Percentiles rank a stretch among this genome's conserved stretches.
These are phyloP conservation scores for Trichosporon sp. DNA, from an alignment of 1,284 basidiomycete species.

Conservation along the genomic window DNA sequence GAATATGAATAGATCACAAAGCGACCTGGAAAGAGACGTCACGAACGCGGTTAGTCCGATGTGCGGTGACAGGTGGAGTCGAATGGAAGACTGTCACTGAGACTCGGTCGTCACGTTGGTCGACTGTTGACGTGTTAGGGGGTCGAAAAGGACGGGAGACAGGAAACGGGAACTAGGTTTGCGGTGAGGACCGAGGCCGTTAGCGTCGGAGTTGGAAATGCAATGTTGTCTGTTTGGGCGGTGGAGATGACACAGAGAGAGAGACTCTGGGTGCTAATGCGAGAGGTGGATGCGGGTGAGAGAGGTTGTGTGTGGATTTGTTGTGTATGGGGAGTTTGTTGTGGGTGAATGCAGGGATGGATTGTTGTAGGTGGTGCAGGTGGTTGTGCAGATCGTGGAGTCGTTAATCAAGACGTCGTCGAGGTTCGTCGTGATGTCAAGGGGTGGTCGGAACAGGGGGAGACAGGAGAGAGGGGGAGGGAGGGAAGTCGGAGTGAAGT, in stretches of 20 bases:
- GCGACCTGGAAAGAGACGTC: slow-evolving; percentile 1
- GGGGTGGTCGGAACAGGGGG: slow-evolving; percentile 21
- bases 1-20: background rate
- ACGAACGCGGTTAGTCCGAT: background rate
- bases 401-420: slow-evolving; percentile 11
- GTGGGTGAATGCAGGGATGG: background rate
- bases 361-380: background rate
- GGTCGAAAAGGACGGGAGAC: background rate
- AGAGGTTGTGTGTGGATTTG: slow-evolving; percentile 7
- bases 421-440: slow-evolving; percentile 15
- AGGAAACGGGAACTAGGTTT: slow-evolving; percentile 8
- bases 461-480: slow-evolving; percentile 7
- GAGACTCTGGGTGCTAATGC: background rate
- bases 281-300: slow-evolving; percentile 24
- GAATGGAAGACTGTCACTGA: background rate
- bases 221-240: background rate
- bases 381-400: slow-evolving; percentile 7
- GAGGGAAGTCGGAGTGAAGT: background rate
- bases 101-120: slow-evolving; percentile 19
- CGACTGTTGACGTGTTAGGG: slow-evolving; percentile 11
- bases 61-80: slow-evolving; percentile 8
- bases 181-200: background rate
- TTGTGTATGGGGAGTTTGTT: background rate
- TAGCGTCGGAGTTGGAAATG: background rate
- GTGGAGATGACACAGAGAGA: background rate